These are phyloP conservation scores for Pseudogymnoascus sp. DNA, from an alignment of 2,329 filamentous ascomycete species.

Conservation along the genomic window DNA sequence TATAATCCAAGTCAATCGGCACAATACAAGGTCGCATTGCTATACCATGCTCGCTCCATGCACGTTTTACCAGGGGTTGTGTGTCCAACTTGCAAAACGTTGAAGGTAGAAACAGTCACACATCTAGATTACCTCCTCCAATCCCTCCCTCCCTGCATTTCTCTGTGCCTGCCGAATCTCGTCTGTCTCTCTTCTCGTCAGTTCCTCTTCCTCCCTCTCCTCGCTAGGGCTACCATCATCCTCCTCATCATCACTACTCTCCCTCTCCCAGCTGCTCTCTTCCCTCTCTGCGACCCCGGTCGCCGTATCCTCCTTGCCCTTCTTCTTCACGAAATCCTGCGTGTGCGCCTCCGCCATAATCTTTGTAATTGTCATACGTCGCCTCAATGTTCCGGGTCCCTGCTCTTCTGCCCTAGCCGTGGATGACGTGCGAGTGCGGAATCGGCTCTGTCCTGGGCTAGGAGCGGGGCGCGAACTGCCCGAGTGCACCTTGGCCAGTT, in stretches of 20 bases:
- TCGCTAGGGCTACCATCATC: slow-evolving; percentile 8
- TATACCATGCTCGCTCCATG: neutral
- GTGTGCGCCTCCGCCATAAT: slow-evolving; percentile 79
- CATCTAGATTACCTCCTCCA: neutral
- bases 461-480: slow-evolving; percentile 25
- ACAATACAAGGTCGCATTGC: neutral
- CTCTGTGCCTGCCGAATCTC: neutral
- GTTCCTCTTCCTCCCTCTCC: neutral
- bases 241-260: slow-evolving; percentile 7
- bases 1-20: neutral
- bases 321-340: slow-evolving; percentile 84
- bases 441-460: slow-evolving; percentile 33
- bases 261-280: neutral
- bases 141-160: neutral
- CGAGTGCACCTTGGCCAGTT: neutral
- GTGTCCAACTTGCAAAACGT: neutral
- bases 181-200: neutral
- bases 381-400: slow-evolving; percentile 11
- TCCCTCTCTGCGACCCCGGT: neutral
- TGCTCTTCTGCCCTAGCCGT: slow-evolving; percentile 3
- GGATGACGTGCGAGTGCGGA: slow-evolving; percentile 22
- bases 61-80: no score
- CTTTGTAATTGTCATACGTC: slow-evolving; percentile 43
- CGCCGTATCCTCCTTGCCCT: slow-evolving; percentile 29
- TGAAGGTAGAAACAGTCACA: neutral